These are phyloP conservation scores for Sugiyamaella novakii DNA, from an alignment of 1,139 yeast species.

Conservation along the genomic window DNA sequence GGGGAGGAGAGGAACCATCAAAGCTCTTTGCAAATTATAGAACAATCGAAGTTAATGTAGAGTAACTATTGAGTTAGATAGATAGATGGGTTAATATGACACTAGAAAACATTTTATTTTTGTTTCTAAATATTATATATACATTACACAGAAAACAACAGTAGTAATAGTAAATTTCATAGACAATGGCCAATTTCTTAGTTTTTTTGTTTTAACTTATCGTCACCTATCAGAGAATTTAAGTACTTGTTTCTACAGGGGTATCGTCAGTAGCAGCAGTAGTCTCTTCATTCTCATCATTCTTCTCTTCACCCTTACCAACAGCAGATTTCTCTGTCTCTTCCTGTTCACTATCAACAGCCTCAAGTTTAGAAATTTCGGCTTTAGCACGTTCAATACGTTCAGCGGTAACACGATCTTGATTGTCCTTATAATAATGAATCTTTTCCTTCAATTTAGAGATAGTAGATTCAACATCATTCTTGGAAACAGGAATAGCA, in stretches of 20 bases:
- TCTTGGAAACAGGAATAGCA: constrained; percentile 76
- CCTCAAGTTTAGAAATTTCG: constrained; percentile 61
- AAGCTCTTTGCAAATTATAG: background rate
- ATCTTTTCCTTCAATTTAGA: constrained; percentile 74
- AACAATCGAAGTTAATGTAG: constrained; percentile 3
- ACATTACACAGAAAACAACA: constrained; percentile 13
- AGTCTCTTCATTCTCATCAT: constrained; percentile 20
- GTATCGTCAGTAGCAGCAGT: constrained; percentile 10
- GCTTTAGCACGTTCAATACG: constrained; percentile 76
- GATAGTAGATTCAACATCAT: constrained; percentile 68
- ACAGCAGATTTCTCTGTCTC: constrained; percentile 22
- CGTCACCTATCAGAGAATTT: constrained; percentile 1
- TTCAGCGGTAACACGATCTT: constrained; percentile 78
- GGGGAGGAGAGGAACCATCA: too few species aligned
- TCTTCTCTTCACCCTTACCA: constrained; percentile 22
- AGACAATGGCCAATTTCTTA: background rate
- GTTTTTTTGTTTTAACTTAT: too few species aligned
- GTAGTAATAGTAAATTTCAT: constrained; percentile 6
- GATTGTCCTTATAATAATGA: constrained; percentile 67
- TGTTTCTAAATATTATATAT: constrained; percentile 14
- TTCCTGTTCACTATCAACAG: constrained; percentile 26
- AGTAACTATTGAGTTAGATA: too few species aligned
- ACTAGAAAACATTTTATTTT: background rate
- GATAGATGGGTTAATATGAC: background rate
- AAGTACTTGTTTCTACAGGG: constrained; percentile 15